These are phyloP conservation scores for Punica granatum DNA, from an alignment of 345 rosid genomes.

Conservation along the genomic window DNA sequence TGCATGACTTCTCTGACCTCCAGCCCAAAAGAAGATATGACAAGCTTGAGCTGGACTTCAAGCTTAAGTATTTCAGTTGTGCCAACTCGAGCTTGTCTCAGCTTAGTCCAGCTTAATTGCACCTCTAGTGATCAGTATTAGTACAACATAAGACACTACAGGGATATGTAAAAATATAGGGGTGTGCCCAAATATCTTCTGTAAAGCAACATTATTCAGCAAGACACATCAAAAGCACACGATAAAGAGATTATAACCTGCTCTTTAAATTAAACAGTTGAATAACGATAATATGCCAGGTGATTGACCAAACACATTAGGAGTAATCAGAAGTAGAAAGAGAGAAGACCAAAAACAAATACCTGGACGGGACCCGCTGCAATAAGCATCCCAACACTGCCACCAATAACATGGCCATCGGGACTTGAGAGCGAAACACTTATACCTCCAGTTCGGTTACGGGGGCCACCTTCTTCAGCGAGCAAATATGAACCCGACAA, in stretches of 20 bases:
- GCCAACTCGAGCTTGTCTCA: not conserved
- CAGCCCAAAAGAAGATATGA: not conserved
- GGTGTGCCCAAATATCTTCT: not conserved
- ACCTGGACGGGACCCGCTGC: conserved; percentile 92
- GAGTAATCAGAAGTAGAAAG: not conserved
- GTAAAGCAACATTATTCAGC: not conserved
- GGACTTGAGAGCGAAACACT: conserved; percentile 91
- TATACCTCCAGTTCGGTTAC: conserved; percentile 73
- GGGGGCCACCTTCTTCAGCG: conserved; percentile 81
- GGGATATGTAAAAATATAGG: not conserved
- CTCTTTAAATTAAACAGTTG: not conserved
- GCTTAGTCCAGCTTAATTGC: not conserved
- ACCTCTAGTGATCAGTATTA: not conserved
- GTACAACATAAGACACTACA: not conserved
- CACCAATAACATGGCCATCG: conserved; percentile 90
- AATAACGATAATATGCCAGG: not conserved
- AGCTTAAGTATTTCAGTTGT: not conserved
- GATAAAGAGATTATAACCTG: not conserved
- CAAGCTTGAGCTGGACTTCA: not conserved
- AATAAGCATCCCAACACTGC: conserved; percentile 69
- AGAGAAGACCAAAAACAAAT: conserved; percentile 5
- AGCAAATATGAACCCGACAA: conserved; percentile 90
- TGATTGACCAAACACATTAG: not conserved
- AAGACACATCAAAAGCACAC: not conserved
- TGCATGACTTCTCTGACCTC: too few species aligned